Percentiles rank a stretch among this genome's conserved stretches.
Evolutionary conservation across 2,329 filamentous ascomycete genomes (phyloP).

Genomic region (Achaetomium macrosporum): DNA sequence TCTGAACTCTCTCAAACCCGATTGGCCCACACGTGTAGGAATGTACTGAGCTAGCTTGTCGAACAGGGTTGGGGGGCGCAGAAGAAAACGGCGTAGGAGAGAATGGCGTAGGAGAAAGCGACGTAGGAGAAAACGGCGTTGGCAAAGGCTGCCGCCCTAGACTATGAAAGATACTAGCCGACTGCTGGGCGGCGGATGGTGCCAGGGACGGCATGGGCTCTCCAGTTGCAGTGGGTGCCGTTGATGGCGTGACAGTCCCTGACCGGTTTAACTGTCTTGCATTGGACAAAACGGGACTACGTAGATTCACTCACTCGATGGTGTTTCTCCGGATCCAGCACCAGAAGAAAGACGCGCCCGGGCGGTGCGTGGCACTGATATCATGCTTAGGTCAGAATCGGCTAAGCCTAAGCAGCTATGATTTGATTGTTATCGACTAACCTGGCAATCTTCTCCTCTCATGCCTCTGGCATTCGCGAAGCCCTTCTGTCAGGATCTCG

Average conservation of each 20-base stretch:
- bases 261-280: neutral
- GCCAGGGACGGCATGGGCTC: neutral
- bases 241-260: no score
- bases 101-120: no score
- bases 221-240: neutral
- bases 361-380: neutral
- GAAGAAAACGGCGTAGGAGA: no score
- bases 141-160: no score
- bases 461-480: constrained; percentile 21
- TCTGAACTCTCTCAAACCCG: no score
- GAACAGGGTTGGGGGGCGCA: no score
- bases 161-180: no score
- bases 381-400: neutral
- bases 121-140: no score
- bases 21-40: no score
- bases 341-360: neutral
- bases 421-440: neutral
- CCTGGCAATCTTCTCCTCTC: neutral
- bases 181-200: neutral
- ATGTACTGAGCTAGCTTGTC: no score
- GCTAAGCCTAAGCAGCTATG: no score
- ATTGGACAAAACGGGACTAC: no score
- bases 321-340: neutral
- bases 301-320: neutral
- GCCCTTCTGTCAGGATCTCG: constrained; percentile 17